Base-by-base conservation (phyloP, 2,329 filamentous ascomycete species). In the Pseudopithomyces maydicus region DNA sequence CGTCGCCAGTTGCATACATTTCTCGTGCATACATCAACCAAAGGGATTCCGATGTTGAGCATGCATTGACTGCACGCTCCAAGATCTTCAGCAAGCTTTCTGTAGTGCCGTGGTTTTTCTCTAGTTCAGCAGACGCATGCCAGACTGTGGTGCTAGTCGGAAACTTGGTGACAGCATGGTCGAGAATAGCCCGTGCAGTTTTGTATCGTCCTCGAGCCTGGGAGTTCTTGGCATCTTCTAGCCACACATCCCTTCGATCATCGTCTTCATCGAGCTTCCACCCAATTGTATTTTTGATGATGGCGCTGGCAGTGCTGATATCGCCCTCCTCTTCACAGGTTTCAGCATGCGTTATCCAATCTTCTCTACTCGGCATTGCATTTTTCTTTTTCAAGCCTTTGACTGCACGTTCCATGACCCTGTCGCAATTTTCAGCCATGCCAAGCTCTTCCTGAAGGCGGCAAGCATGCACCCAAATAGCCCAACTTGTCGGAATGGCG, bases 1-100 rank as follows among this genome's bases (percentile, higher is more conserved):
- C 88, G 68, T 96, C 89, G 48, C 92, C 92, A 2, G 90, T 86
- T 70, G 95, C 87, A 91, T 92, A 95, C 72, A 93, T 96, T 79
- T 98, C 95, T 77, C 94, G 91, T 35, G 94, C 95, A 52, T 97
- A 88, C 82, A 96, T 90, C 84, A 99, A 89, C 95, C 95, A 99
- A 19, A 99, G 80, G 19, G 92, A 89, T 75, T 97, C 93, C 65
- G 90, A 92, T 63, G 91, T 90, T 1, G 95, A 94, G 67, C 94
- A 97, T 7, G 92, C 92, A 72, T 96, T 94, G 32, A 97, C 92
- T 0, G 93, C 92, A 74, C 96, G 96, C 74, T 97, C 93, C 3
- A 99, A 84, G 0, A 97, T 84, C 61, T 90, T 86, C 83, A 91
- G 92, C 2, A 98, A 80, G 15, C 89, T 88, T 60, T 96, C 91